Conservation (phyloP, 1,284 basidiomycete genomes). For the Chalciporus piperatoides region DNA sequence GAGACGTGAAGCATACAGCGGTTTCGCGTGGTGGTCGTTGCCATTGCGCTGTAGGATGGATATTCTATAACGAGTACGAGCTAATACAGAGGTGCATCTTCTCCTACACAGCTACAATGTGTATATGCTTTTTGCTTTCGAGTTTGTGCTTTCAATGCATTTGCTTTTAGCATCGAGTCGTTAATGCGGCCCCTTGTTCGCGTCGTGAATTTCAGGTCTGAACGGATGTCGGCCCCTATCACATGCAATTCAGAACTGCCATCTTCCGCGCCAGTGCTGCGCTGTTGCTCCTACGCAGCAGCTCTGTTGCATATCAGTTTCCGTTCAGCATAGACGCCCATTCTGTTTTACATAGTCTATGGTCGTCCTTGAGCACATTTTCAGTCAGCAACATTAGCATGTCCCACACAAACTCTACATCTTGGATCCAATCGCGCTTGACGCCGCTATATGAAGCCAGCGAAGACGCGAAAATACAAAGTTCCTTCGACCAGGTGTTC, state of each 20-base stretch:
- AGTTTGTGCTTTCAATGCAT: slow-evolving; percentile 15
- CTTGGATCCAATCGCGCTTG: slow-evolving; percentile 28
- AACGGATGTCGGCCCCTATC: not conserved
- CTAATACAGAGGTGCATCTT: slow-evolving; percentile 31
- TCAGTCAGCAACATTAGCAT: not conserved
- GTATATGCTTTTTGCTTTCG: slow-evolving; percentile 29
- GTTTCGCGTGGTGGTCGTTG: not conserved
- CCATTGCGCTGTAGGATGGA: slow-evolving; percentile 21
- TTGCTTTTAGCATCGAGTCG: slow-evolving; percentile 1
- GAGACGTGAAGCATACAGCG: slow-evolving; percentile 22
- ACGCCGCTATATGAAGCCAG: slow-evolving; percentile 29
- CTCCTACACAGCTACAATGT: slow-evolving; percentile 23
- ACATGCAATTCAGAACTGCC: not conserved
- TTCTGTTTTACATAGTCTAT: not conserved
- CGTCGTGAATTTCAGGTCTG: too few relatives aligned
- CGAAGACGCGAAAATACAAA: slow-evolving; percentile 15
- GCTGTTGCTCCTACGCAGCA: slow-evolving; percentile 1
- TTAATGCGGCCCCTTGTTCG: too few relatives aligned
- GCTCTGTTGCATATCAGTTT: not conserved
- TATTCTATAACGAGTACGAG: slow-evolving; percentile 28
- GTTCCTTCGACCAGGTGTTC: slow-evolving; percentile 32
- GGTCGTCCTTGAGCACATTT: not conserved
- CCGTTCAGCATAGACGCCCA: not conserved
- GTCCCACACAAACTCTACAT: slow-evolving; percentile 6
- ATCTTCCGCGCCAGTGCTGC: slow-evolving; percentile 7